phyloP scores from a whole-genome alignment of 371 early-diverging fungal genomes.

The Rhizopus stolonifer region DNA sequence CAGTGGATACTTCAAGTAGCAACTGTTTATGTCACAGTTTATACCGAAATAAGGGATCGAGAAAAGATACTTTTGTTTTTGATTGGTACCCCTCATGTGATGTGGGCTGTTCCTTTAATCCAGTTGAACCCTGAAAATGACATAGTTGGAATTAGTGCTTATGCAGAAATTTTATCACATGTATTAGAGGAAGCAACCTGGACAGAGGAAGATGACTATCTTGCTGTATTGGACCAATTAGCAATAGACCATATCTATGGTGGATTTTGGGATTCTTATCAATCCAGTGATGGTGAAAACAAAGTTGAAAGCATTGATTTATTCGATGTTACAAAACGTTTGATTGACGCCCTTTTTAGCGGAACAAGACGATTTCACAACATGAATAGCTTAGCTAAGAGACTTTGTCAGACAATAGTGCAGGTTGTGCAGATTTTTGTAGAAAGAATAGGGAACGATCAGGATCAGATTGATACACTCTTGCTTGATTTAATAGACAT shows the following conservation, averaged over 20 bases:
- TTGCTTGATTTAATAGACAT: conserved; percentile 9
- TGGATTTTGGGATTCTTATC: conserved; percentile 5
- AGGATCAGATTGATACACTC: conserved; percentile 21
- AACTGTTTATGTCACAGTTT: conserved; percentile 11
- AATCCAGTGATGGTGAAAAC: conserved; percentile 1
- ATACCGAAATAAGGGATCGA: neutral
- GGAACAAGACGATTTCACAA: conserved; percentile 19
- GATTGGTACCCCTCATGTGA: conserved; percentile 37
- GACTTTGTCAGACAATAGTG: conserved; percentile 45
- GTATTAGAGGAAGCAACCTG: conserved; percentile 32
- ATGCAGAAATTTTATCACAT: conserved; percentile 24
- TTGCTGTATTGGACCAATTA: conserved; percentile 60
- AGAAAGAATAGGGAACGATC: conserved; percentile 5
- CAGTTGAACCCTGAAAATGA: conserved; percentile 35
- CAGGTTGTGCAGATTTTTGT: conserved; percentile 38
- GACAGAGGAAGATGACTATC: conserved; percentile 60
- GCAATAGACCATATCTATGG: conserved; percentile 35
- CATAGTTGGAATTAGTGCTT: conserved; percentile 17
- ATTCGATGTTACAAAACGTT: conserved; percentile 4
- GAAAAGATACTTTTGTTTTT: conserved; percentile 47
- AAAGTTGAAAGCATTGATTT: too few relatives aligned
- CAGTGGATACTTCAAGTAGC: conserved; percentile 15
- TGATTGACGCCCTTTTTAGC: conserved; percentile 27
- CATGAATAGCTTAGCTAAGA: conserved; percentile 31
- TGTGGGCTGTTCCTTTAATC: conserved; percentile 60